Evolutionary conservation across 352 stramenopile genomes (phyloP), one percentile per base, ranked within the genome.

Genomic region (Phytophthora nicotianae): DNA sequence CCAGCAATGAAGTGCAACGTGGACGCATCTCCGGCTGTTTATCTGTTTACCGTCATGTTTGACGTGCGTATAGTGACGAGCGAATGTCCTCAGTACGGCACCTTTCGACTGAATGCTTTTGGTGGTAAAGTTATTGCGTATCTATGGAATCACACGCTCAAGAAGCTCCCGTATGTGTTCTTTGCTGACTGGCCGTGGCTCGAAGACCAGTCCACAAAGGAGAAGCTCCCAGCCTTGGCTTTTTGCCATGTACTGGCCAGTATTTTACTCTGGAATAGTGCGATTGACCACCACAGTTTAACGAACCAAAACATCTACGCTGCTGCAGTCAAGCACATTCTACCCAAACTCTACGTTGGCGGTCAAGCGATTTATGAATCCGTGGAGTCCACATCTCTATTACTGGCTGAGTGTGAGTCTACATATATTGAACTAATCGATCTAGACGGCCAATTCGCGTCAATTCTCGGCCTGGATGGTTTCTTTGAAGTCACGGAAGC

Each of bases 131-230:
- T 80, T 16, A n/a, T 87, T 43, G 48, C 56, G 7, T 53, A 75
- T 11, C 58, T 90, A 7, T 90, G 81, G 81, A 60, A 75, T 16
- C 42, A 69, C 5, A 53, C 74, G 26, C 66, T 90, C 6, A 75
- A 74, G 47, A 80, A 75, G 57, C 35, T 90, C 9, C 77, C 77
- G 54, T 81, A 85, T 26, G 47, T 80, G 26, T 75, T 88, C 54
- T 86, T 87, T 19, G 63, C 74, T 6, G 81, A 90, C n/a, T 90
- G 79, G 58, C 68, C 69, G n/a, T 90, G 81, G 81, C 77, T 90
- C 14, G 79, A 90, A 26, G 68, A 84, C 23, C 77, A 88, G 48
- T 74, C 58, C 5, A 59, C 49, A 2, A 73, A 66, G 11, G 62
- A 66, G 3, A 73, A 68, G 16, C 47, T 88, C 3, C 77, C 81